Conservation (phyloP, 306 rosid species). For the Prunus persica region Prunus_persica_NCBIv2 NC_034012.1:7652501-7653000, state of each 20-base stretch:
- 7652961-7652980: constrained; percentile 33
- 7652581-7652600: not conserved
- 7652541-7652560: not conserved
- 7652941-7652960: constrained; percentile 40
- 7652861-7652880: not conserved
- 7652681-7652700: not conserved
- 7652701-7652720: not conserved
- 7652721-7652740: not conserved
- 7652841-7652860: constrained; percentile 13
- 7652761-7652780: not conserved
- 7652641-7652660: not conserved
- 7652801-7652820: not conserved
- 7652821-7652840: constrained; percentile 2
- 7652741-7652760: not conserved
- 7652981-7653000: constrained; percentile 28
- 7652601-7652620: not conserved
- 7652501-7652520: not conserved
- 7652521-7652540: not conserved
- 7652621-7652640: not conserved
- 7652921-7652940: constrained; percentile 16
- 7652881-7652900: not conserved
- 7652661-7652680: not conserved
- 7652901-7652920: not conserved
- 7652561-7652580: not conserved
- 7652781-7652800: not conserved